Conservation (phyloP, 768 basidiomycete species). For the Daedaleopsis nitida region DNA sequence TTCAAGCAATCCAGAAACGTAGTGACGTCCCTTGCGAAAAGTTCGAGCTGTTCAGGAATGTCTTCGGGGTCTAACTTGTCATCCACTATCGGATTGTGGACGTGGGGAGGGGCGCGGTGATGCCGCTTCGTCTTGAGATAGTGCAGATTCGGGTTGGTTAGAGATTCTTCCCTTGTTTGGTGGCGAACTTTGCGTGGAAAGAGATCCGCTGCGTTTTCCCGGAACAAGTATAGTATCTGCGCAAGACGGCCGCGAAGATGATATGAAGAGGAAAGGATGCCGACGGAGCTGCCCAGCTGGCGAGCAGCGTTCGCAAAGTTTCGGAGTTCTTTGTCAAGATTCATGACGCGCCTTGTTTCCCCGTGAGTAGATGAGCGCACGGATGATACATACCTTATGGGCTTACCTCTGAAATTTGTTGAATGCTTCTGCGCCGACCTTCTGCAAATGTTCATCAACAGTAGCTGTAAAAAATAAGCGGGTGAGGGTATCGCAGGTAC, state of each 20-base stretch:
- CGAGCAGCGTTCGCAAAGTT: constrained; percentile 78
- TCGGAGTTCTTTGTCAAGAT: constrained; percentile 71
- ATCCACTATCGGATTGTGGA: constrained; percentile 53
- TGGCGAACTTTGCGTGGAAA: constrained; percentile 66
- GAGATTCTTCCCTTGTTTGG: constrained; percentile 43
- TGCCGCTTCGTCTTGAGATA: constrained; percentile 31
- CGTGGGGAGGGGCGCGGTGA: constrained; percentile 42
- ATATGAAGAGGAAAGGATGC: constrained; percentile 73
- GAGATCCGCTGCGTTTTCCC: constrained; percentile 75
- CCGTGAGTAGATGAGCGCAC: neutral
- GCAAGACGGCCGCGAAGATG: constrained; percentile 70
- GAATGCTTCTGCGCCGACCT: constrained; percentile 65
- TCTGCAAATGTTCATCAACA: constrained; percentile 72
- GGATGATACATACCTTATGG: constrained; percentile 8
- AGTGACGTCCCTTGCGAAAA: constrained; percentile 63
- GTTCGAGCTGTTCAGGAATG: constrained; percentile 66
- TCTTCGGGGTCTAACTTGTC: constrained; percentile 63
- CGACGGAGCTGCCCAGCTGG: constrained; percentile 76
- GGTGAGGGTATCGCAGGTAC: neutral
- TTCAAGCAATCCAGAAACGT: constrained; percentile 72
- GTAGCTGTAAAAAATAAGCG: constrained; percentile 42
- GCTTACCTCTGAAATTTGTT: constrained; percentile 59
- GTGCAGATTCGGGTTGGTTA: constrained; percentile 40
- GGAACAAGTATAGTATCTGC: constrained; percentile 69
- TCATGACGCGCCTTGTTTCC: constrained; percentile 51